Base-by-base conservation (phyloP, 805 yeast species). In the Yamadazyma kitorensis region DNA sequence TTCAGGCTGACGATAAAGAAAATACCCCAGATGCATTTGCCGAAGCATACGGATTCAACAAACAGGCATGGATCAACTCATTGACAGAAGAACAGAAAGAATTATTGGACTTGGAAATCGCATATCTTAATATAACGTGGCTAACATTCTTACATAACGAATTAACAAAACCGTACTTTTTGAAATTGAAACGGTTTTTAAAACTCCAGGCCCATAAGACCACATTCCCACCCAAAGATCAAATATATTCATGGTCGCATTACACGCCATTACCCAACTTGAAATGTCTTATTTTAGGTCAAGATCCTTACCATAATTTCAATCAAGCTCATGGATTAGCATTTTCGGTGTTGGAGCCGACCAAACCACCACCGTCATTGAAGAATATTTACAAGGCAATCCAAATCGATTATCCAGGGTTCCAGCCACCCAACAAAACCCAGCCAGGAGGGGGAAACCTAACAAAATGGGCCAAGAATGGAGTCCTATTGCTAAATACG, bases 321-420 rank as follows among this genome's bases (percentile, higher is more conserved):
- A 84, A 85, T 54, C 98, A 93, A 57, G 98, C 98, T 0, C 98
- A 93, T 52, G 98, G 98, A 0, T 64, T 93, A 18, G 98, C 98
- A 3, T 93, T 93, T 48, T 84, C 94, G 14, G 98, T 93, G 1
- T 71, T 78, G 36, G 82, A 84, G 20, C 95, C 96, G 1, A 68
- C 74, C 1, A 80, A 87, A 1, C 77, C 78, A 2, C 83, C 93
- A 2, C 98, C 98, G 0, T 87, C 96, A 2, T 65, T 93, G 37
- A 68, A 76, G 31, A 93, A 93, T 54, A 93, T 93, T 36, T 93
- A 82, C 66, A 91, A 87, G 51, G 80, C 86, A 13, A 59, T 93
- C 10, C 60, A 68, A 33, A 68, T 62, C 20, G 71, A 68, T 45
- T 91, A 80, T 48, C 84, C 94, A 0, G 78, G 78, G 9, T 89